Percentiles rank a stretch among this genome's conserved stretches.
Evolutionary conservation across 306 rosid species (phyloP).

Genomic region (Inga leiocalycina): DNA sequence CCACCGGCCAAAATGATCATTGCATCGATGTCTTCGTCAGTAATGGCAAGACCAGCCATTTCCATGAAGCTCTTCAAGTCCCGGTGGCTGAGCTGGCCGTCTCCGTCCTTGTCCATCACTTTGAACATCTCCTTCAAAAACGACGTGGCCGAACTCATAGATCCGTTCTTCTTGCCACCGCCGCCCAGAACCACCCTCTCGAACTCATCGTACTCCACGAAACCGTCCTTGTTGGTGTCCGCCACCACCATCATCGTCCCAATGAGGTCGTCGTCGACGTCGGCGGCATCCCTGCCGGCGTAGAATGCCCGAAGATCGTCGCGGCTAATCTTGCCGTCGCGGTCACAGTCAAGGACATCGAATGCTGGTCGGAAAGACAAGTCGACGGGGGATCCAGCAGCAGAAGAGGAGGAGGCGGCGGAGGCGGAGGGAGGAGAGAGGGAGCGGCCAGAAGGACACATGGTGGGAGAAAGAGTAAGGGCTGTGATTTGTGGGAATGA

Average conservation of each 20-base stretch:
- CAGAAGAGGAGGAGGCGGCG: neutral
- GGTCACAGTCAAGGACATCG: constrained; percentile 74
- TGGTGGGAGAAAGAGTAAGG: neutral
- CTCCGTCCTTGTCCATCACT: constrained; percentile 90
- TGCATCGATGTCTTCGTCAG: constrained; percentile 68
- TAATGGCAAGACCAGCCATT: constrained; percentile 57
- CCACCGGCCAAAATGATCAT: constrained; percentile 79
- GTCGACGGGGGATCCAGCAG: neutral
- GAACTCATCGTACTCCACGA: constrained; percentile 89
- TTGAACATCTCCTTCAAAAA: constrained; percentile 85
- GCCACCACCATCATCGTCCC: constrained; percentile 78
- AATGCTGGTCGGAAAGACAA: constrained; percentile 67
- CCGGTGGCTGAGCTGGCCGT: constrained; percentile 70
- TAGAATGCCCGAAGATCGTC: constrained; percentile 81
- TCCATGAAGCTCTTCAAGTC: constrained; percentile 77
- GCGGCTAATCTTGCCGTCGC: constrained; percentile 77
- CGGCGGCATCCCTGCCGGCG: constrained; percentile 23
- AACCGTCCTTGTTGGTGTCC: constrained; percentile 76
- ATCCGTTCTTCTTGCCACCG: constrained; percentile 13
- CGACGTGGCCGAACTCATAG: constrained; percentile 30
- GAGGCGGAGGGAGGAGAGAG: neutral
- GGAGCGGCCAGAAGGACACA: constrained; percentile 12
- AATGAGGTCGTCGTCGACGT: constrained; percentile 56
- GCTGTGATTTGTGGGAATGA: neutral
- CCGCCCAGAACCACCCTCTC: constrained; percentile 62